These are phyloP conservation scores for Oryza rufipogon DNA, from an alignment of 176 grass and related monocot genomes.

Conservation along the genomic window DNA sequence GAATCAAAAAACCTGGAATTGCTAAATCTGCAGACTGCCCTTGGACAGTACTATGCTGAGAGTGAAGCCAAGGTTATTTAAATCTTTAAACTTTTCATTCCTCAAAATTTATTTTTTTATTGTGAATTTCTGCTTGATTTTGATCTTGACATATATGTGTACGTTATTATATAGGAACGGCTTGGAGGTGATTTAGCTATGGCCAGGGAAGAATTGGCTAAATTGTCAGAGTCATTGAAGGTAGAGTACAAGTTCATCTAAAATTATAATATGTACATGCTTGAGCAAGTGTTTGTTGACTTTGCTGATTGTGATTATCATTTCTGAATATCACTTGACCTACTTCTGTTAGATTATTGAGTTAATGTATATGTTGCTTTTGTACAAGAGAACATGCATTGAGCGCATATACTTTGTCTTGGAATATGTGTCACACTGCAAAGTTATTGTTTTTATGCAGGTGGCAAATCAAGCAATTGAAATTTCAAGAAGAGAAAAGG, in stretches of 20 bases:
- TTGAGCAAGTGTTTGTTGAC: slow-evolving; percentile 11
- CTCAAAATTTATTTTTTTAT: slow-evolving; percentile 11
- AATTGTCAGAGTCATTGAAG: slow-evolving; percentile 77
- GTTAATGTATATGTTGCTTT: background rate
- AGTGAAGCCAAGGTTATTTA: slow-evolving; percentile 85
- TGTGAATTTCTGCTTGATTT: slow-evolving; percentile 27
- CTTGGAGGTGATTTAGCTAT: slow-evolving; percentile 86
- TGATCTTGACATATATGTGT: slow-evolving; percentile 24
- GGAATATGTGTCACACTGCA: background rate
- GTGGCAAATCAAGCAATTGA: slow-evolving; percentile 75
- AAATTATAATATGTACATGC: slow-evolving; percentile 11
- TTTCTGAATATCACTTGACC: slow-evolving; percentile 23
- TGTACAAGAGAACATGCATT: background rate
- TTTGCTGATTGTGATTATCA: slow-evolving; percentile 15
- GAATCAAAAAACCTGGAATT: slow-evolving; percentile 89
- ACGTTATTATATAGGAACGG: slow-evolving; percentile 69
- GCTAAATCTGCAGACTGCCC: slow-evolving; percentile 96
- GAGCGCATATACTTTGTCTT: slow-evolving; percentile 6
- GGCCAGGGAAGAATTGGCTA: slow-evolving; percentile 79
- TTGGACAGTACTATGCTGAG: slow-evolving; percentile 99
- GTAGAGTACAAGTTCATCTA: slow-evolving; percentile 49
- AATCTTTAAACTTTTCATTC: slow-evolving; percentile 13
- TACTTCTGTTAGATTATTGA: slow-evolving; percentile 39
- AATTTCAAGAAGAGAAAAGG: slow-evolving; percentile 76
- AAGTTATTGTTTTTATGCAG: slow-evolving; percentile 44